Evolutionary conservation across 2,329 filamentous ascomycete species (phyloP).

Genomic region (Trichocomaceae sp.): DNA sequence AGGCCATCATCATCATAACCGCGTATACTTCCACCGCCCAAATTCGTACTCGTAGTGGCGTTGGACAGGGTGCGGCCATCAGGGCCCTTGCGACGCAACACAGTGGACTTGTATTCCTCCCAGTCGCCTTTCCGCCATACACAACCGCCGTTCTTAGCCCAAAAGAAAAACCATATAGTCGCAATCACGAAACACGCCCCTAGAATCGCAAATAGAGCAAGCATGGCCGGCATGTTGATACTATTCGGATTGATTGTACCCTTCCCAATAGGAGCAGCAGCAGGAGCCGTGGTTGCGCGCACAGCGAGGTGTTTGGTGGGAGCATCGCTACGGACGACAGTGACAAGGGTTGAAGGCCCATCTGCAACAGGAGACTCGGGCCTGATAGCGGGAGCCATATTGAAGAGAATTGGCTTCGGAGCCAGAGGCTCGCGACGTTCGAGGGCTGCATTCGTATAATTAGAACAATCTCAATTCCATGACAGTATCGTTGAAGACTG

Average conservation of each 20-base stretch:
- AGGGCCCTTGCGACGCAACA: conserved; percentile 78
- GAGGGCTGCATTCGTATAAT: conserved; percentile 14
- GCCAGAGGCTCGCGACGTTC: background rate
- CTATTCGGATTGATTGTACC: conserved; percentile 36
- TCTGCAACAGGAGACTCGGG: background rate
- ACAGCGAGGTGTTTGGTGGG: conserved; percentile 6
- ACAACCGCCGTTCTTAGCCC: conserved; percentile 94
- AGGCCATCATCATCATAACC: conserved; percentile 63
- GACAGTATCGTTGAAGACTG: background rate
- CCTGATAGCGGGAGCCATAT: conserved; percentile 3
- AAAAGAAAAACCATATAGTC: conserved; percentile 97
- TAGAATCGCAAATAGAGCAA: conserved; percentile 79
- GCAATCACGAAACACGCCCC: conserved; percentile 67
- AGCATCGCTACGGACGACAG: background rate
- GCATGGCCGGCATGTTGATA: conserved; percentile 57
- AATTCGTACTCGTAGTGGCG: conserved; percentile 71
- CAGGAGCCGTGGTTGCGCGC: conserved; percentile 18
- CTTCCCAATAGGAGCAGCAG: conserved; percentile 9
- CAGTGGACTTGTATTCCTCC: conserved; percentile 97
- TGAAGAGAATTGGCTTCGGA: background rate
- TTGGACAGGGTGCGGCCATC: conserved; percentile 81
- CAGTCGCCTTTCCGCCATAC: conserved; percentile 78
- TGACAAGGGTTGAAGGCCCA: background rate
- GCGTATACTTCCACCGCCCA: conserved; percentile 78
- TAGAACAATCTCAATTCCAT: background rate